These are phyloP conservation scores for Claviceps monticola DNA, from an alignment of 2,329 filamentous ascomycete species.

Conservation along the genomic window DNA sequence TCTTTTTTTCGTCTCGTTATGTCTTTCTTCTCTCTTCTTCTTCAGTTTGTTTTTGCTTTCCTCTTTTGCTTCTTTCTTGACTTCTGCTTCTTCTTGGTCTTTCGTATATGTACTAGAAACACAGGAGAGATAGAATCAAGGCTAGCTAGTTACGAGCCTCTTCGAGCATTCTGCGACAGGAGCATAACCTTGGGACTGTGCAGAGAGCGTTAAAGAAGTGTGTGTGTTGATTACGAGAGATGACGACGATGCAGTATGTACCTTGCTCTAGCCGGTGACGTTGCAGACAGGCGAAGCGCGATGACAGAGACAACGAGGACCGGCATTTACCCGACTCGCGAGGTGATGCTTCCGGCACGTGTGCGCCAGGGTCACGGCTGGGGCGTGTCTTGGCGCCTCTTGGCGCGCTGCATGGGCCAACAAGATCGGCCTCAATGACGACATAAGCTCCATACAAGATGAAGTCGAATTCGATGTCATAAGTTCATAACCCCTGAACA, in stretches of 20 bases:
- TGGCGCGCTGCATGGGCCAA: too few species aligned
- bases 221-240: background rate
- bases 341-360: too few species aligned
- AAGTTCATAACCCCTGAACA: background rate
- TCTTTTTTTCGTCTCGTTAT: too few species aligned
- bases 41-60: background rate
- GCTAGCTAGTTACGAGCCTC: background rate
- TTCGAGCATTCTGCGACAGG: background rate
- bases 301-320: background rate
- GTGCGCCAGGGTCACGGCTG: background rate
- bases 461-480: too few species aligned
- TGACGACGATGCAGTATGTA: background rate
- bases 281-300: too few species aligned
- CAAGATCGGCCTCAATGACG: conserved; percentile 7
- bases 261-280: too few species aligned
- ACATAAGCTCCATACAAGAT: conserved; percentile 1
- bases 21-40: background rate
- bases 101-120: too few species aligned
- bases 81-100: too few species aligned
- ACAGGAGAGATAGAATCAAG: too few species aligned
- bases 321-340: background rate
- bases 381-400: too few species aligned
- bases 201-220: background rate
- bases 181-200: background rate
- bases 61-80: too few species aligned